A percentile compares a stretch with the other conserved stretches of the same genome.
Conservation (phyloP, 1,284 basidiomycete genomes). For the Tetrapyrgos nigripes region DNA sequence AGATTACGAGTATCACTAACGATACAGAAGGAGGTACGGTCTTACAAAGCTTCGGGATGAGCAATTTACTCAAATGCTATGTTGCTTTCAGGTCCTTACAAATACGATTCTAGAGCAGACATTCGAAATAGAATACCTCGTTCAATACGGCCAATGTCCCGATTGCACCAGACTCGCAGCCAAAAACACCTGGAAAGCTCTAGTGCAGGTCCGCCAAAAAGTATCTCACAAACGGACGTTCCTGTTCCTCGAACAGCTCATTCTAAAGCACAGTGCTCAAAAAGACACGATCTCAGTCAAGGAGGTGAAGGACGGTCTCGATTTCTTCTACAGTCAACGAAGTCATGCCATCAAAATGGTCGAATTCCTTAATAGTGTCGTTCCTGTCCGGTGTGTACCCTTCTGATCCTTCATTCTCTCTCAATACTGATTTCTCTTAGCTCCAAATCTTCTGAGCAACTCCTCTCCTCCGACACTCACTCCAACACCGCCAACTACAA, state of each 20-base stretch:
- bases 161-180: constrained; percentile 94
- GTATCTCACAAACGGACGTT: constrained; percentile 98
- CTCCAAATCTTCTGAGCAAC: constrained; percentile 91
- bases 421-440: constrained; percentile 45
- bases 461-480: constrained; percentile 94
- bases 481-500: constrained; percentile 95
- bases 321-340: constrained; percentile 94
- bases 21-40: constrained; percentile 93
- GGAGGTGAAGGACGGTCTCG: constrained; percentile 94
- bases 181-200: constrained; percentile 98
- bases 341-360: constrained; percentile 97
- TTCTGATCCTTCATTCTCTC: not conserved
- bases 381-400: constrained; percentile 78
- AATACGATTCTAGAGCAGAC: constrained; percentile 97
- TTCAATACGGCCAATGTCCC: constrained; percentile 95
- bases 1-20: constrained; percentile 93
- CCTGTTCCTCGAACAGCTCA: constrained; percentile 96
- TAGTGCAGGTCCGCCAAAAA: constrained; percentile 98
- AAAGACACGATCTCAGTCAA: constrained; percentile 95
- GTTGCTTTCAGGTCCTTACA: constrained; percentile 87
- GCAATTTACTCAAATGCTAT: not conserved
- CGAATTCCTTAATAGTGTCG: constrained; percentile 91
- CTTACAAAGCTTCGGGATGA: not conserved
- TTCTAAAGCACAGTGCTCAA: constrained; percentile 96
- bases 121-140: constrained; percentile 96